Conservation (phyloP, 257 asterid genomes). For the Nicotiana noctiflora region DNA sequence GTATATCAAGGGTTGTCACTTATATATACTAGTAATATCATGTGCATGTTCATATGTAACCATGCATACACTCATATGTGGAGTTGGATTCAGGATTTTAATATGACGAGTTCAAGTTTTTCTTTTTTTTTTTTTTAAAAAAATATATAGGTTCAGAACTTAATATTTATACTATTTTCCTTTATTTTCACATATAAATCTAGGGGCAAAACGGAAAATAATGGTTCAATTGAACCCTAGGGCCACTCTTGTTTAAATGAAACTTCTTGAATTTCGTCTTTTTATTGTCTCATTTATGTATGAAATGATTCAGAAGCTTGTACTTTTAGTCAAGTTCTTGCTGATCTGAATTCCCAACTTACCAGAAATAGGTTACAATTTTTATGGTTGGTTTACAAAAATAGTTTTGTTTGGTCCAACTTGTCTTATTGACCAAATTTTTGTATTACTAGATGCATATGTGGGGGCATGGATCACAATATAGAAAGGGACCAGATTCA, state of each 20-base stretch:
- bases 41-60: not conserved
- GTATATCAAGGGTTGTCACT: not conserved
- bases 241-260: not conserved
- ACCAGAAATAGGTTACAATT: not conserved
- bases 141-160: not conserved
- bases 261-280: not conserved
- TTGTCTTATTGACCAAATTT: not conserved
- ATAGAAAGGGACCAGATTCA: conserved; percentile 84
- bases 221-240: not conserved
- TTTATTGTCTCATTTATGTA: conserved; percentile 1
- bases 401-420: not conserved
- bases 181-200: not conserved
- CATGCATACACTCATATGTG: no score
- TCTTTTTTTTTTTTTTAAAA: no score
- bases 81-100: no score
- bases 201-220: no score
- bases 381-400: not conserved
- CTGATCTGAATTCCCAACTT: not conserved
- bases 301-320: not conserved
- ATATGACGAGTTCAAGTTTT: no score
- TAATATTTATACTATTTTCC: not conserved
- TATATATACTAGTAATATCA: not conserved
- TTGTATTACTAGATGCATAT: conserved; percentile 55
- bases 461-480: conserved; percentile 96
- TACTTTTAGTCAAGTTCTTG: not conserved